Percentiles rank a stretch among this genome's conserved stretches.
phyloP scores from a whole-genome alignment of 352 stramenopile genomes.

The Achlya hypogyna region DNA sequence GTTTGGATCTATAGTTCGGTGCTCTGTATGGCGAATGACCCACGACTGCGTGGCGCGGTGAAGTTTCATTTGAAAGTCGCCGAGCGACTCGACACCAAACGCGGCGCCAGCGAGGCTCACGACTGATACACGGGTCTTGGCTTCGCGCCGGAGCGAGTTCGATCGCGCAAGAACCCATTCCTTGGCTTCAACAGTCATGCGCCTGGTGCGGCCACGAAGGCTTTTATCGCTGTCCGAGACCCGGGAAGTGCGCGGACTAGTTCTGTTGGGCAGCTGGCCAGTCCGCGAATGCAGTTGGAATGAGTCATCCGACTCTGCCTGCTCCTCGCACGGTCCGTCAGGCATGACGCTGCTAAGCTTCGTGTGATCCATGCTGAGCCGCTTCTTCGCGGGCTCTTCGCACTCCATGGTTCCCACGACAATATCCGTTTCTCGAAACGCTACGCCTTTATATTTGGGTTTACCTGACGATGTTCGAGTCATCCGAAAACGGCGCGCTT shows the following conservation, averaged over 20 bases:
- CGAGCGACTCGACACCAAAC: not conserved
- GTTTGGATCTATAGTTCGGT: slow-evolving; percentile 38
- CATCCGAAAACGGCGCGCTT: no score
- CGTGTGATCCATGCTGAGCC: not conserved
- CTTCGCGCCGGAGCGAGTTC: not conserved
- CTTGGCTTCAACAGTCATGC: not conserved
- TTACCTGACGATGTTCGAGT: no score
- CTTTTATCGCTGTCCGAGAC: not conserved
- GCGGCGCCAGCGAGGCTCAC: not conserved
- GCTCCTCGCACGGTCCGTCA: not conserved
- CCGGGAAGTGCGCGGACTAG: not conserved
- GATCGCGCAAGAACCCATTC: not conserved
- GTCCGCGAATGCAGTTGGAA: not conserved
- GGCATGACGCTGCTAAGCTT: not conserved
- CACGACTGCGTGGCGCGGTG: not conserved
- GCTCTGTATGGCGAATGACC: not conserved
- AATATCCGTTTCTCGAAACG: no score
- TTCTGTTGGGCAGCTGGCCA: not conserved
- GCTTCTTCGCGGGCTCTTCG: not conserved
- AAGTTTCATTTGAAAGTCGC: not conserved
- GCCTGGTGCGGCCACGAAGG: not conserved
- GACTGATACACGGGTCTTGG: not conserved
- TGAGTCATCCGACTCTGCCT: no score
- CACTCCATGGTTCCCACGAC: no score
- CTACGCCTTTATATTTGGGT: no score